Evolutionary conservation across 352 stramenopile species (phyloP), one percentile per base, ranked within the genome.

Genomic region (Pilasporangium apinafurcum): DNA sequence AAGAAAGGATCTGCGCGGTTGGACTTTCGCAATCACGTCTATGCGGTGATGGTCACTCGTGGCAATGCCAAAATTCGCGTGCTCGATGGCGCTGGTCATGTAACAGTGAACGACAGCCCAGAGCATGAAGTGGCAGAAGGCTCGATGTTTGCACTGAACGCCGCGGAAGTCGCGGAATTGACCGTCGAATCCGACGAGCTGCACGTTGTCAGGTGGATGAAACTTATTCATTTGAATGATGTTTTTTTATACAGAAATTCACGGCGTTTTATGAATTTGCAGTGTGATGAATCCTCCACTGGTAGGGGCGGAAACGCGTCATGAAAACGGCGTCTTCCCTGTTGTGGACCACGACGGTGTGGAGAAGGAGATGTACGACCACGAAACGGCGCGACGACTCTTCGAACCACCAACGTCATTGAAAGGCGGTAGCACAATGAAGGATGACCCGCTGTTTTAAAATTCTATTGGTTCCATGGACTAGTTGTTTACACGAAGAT

Each of bases 271-370:
- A 9, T 32, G 17, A 16, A 40, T 40, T 53, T 4, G 4, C 28
- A 77, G 78, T 51, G 73, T 91, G 48, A 82, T 91, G 72, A 91
- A 91, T 53, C 78, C 78, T 35, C 78, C 78, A 36, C 51, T 91
- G 28, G 78, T 74, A 20, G 75, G 72, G 16, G 28, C 54, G 1
- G 78, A 91, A 46, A 43, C 72, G 44, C 73, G 51, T 22, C 56
- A 74, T 27, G 28, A 55, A 22, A 82, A 60, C 25, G 75, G 72
- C 17, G 68, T 91, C 32, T 91, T 91, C 55, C 75, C 78, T 1
- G 71, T 74, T 12, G 67, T 83, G 31, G 72, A 91, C 52, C 25
- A 61, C 32, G 78, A 91, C 38, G 75, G 75, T 43, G 51, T 83
- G 44, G 61, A 70, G 46, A 68, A 64, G 22, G 63, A 86, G 40